Evolutionary conservation across 208 protist species (phyloP), one percentile per base, ranked within the genome.

Genomic region (Leishmania amazonensis): DNA sequence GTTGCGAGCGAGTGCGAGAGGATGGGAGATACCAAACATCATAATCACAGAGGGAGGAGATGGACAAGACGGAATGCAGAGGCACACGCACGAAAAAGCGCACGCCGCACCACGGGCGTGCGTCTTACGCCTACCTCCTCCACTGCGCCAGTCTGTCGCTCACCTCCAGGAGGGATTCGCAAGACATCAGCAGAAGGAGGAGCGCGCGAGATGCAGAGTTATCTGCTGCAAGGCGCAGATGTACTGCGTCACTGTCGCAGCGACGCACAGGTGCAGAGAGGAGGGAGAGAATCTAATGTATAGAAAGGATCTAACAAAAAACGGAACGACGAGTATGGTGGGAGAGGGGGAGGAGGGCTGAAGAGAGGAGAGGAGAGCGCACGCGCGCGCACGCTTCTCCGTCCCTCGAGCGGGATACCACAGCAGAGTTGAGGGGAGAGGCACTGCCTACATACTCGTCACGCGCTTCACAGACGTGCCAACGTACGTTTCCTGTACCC

Each of bases 401-500:
- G 19, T 11, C 49, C 2, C 24, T 53, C 53, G 40, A 11, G 45
- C 28, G 58, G 21, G n/a, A 67, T 31, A 7, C 45, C 38, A 21
- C 51, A 57, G 45, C 42, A 35, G 74, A 45, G 4, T 28, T 53
- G n/a, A 68, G 40, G 28, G 28, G 68, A 17, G 68, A 45, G 35
- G 51, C 17, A 28, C 49, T 31, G 24, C 28, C 78, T 95, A 78
- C 42, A 91, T 89, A 40, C 89, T 93, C 19, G 86, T 90, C 35
- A 98, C 88, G 1, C 93, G 91, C 83, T 91, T 96, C 47, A 92
- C 88, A 1, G 96, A 95, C 4, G 88, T 82, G 31, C 96, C 95
- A n/a, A 99, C 87, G 57, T 96, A 83, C 2, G 93, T 97, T 77
- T 94, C 87, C 76, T 94, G 96, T 24, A 99, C 97, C 1, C 96